Evolutionary conservation across 495 filamentous ascomycete species (phyloP), one percentile per base, ranked within the genome.

Genomic region (Coniosporium apollinis): DNA sequence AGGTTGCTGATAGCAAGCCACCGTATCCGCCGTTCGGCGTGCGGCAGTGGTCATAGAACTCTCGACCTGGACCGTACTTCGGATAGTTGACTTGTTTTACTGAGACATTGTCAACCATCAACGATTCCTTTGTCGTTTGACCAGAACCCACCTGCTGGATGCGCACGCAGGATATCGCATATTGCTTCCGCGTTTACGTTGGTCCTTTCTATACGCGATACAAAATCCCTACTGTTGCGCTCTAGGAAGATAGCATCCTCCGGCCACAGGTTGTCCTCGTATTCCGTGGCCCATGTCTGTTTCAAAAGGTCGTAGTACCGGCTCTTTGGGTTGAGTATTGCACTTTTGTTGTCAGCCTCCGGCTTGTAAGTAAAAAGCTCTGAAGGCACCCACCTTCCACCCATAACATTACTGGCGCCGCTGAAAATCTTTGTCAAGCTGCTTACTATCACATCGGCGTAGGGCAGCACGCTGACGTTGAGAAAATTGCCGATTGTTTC

Each of bases 341-440:
- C 66, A 51, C 82, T 76, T 32, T n/a, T n/a, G n/a, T n/a, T n/a
- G n/a, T n/a, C n/a, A n/a, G n/a, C n/a, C n/a, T n/a, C n/a, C n/a
- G n/a, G n/a, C n/a, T n/a, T n/a, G n/a, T n/a, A n/a, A n/a, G n/a
- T n/a, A n/a, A n/a, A n/a, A n/a, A n/a, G n/a, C n/a, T n/a, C n/a
- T n/a, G n/a, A n/a, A n/a, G n/a, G 20, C 17, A 43, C 54, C 31
- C 38, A 69, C 65, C 65, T 76, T 36, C 89, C 89, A 43, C 85
- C 89, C 89, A 96, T 94, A 34, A 97, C 89, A 56, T 97, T 96
- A 54, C 82, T 83, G 54, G 93, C 87, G 19, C 89, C 89, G 37
- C 82, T 91, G 57, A 97, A 97, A 32, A 94, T 76, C 56, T 97
- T 97, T 3, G 89, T 94, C 36, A 97, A 65, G 46, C 82, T 92